phyloP scores from a whole-genome alignment of 306 rosid genomes.

The Dryas alaskensis region DNA sequence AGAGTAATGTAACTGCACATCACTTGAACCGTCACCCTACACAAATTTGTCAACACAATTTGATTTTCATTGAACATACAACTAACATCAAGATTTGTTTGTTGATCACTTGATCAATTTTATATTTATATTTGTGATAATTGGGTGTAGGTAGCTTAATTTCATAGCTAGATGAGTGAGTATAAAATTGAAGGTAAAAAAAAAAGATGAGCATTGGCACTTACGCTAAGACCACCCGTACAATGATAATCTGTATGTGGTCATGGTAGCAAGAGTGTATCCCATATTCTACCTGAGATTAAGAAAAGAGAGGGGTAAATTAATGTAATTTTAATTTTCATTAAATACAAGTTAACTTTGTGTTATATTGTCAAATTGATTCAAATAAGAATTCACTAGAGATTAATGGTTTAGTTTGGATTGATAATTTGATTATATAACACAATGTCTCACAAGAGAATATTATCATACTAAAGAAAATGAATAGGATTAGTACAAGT shows the following conservation, averaged over 20 bases:
- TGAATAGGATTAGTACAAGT: not conserved
- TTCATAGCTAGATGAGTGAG: not conserved
- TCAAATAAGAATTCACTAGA: not conserved
- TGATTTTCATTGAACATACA: not conserved
- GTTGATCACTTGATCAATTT: not conserved
- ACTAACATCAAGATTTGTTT: not conserved
- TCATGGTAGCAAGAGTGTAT: constrained; percentile 60
- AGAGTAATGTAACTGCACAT: constrained; percentile 59
- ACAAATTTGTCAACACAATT: constrained; percentile 7
- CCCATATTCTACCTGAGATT: constrained; percentile 46
- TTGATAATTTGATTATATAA: not conserved
- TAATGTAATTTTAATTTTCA: not conserved
- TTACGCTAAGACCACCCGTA: constrained; percentile 50
- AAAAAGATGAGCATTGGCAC: constrained; percentile 19
- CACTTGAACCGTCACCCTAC: constrained; percentile 57
- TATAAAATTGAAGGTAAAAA: not conserved
- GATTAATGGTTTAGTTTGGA: not conserved
- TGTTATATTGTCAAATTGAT: not conserved
- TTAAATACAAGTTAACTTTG: too few relatives aligned
- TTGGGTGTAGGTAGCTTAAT: not conserved
- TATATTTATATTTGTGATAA: not conserved
- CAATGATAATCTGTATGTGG: constrained; percentile 22
- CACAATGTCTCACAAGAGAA: not conserved
- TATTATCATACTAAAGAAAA: not conserved
- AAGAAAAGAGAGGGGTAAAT: not conserved